Evolutionary conservation across 129 eudicot genomes (phyloP).

Genomic region (Calendula officinalis): DNA sequence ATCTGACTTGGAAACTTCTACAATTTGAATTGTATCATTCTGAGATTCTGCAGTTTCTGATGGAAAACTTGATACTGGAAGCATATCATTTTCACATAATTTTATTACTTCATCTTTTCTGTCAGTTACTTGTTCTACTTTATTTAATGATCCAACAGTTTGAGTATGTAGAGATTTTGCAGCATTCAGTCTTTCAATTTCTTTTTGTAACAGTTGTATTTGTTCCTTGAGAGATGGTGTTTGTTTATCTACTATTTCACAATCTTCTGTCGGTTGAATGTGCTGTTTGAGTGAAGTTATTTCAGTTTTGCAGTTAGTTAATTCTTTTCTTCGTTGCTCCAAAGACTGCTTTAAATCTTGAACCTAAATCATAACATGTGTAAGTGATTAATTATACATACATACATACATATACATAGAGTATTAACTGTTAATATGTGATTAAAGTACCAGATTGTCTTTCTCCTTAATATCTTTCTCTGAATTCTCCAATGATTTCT

Average conservation of each 20-base stretch:
- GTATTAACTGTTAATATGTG: constrained; percentile 11
- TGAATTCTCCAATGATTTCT: constrained; percentile 66
- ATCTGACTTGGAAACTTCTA: constrained; percentile 38
- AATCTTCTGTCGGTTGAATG: constrained; percentile 41
- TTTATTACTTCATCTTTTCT: constrained; percentile 38
- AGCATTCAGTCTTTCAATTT: constrained; percentile 48
- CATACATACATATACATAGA: constrained; percentile 9
- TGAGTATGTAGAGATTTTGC: constrained; percentile 27
- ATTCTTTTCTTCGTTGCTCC: constrained; percentile 60
- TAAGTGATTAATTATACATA: background rate
- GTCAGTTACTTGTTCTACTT: constrained; percentile 30
- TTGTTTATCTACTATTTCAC: constrained; percentile 37
- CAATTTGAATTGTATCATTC: constrained; percentile 18
- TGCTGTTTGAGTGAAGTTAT: constrained; percentile 77
- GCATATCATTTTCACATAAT: constrained; percentile 33
- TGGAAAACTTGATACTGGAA: constrained; percentile 32
- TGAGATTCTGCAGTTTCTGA: constrained; percentile 33
- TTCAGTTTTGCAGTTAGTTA: constrained; percentile 83
- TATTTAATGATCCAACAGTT: constrained; percentile 36
- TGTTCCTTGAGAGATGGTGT: constrained; percentile 50
- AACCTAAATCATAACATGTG: constrained; percentile 39
- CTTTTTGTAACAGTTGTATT: constrained; percentile 43
- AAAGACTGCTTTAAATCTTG: constrained; percentile 64
- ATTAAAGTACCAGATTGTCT: constrained; percentile 52
- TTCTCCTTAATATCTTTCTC: constrained; percentile 84